Conservation (phyloP, 73 alveolate species). For the Tetrahymena elliotti region DNA sequence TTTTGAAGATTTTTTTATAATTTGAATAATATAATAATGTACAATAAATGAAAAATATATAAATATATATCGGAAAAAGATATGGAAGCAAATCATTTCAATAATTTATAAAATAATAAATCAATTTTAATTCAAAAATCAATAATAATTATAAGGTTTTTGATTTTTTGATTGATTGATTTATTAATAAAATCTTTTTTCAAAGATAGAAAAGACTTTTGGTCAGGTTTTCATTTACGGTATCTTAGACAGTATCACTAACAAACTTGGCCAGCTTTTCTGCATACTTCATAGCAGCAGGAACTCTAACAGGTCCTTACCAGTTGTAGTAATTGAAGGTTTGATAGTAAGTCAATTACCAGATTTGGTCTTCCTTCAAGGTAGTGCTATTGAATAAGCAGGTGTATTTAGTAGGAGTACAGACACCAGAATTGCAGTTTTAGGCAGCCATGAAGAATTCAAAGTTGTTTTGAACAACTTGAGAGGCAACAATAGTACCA, state of each 20-base stretch:
- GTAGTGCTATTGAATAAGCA: conserved; percentile 58
- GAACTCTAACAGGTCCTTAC: conserved; percentile 73
- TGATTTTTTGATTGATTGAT: too few relatives aligned
- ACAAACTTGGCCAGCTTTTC: conserved; percentile 55
- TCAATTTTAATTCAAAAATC: too few relatives aligned
- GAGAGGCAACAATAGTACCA: conserved; percentile 72
- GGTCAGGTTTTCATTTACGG: not conserved
- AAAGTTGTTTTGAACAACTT: conserved; percentile 40
- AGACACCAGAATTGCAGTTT: conserved; percentile 61
- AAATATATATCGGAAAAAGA: too few relatives aligned
- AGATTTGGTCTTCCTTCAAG: conserved; percentile 34
- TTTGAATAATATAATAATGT: too few relatives aligned
- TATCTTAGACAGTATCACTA: conserved; percentile 46
- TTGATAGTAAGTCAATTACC: conserved; percentile 68
- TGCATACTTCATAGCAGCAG: conserved; percentile 76
- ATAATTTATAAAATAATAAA: too few relatives aligned
- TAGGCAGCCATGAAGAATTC: conserved; percentile 73
- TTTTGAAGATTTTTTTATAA: too few relatives aligned
- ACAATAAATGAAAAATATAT: too few relatives aligned
- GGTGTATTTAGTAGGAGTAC: conserved; percentile 76
- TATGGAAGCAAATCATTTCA: too few relatives aligned
- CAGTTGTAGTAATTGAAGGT: conserved; percentile 76
- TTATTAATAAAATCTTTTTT: too few relatives aligned
- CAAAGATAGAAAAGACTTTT: not conserved
- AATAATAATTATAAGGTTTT: too few relatives aligned